Evolutionary conservation across 306 rosid species (phyloP).

Genomic region (Pterocarpus santalinus): DNA sequence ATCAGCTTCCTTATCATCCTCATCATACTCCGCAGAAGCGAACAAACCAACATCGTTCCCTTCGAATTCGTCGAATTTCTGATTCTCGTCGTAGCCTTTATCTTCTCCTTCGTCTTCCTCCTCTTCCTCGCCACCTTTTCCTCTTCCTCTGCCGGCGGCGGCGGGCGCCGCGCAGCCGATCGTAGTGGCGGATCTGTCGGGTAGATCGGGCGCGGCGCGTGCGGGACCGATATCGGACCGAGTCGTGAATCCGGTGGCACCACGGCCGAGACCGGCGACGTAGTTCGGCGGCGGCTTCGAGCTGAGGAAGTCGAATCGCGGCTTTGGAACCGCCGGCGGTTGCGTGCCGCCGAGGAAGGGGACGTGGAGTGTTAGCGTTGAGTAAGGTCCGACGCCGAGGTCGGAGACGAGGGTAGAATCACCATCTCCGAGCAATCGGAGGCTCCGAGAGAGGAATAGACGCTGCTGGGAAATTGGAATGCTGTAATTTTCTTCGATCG

Average conservation of each 20-base stretch:
- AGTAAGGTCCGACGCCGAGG: conserved; percentile 57
- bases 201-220: conserved; percentile 85
- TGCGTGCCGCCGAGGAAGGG: conserved; percentile 59
- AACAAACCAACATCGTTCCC: conserved; percentile 92
- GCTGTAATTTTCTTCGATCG: conserved; percentile 57
- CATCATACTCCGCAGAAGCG: conserved; percentile 88
- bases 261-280: conserved; percentile 94
- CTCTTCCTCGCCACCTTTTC: conserved; percentile 81
- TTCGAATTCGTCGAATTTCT: conserved; percentile 89
- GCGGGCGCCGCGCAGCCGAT: conserved; percentile 56
- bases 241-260: conserved; percentile 92
- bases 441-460: conserved; percentile 67
- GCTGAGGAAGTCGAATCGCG: conserved; percentile 77
- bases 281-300: conserved; percentile 90
- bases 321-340: conserved; percentile 70
- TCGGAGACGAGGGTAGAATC: conserved; percentile 62
- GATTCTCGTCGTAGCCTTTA: conserved; percentile 87
- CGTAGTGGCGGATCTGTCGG: conserved; percentile 71
- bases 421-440: conserved; percentile 39
- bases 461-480: conserved; percentile 68
- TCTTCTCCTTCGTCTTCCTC: conserved; percentile 89
- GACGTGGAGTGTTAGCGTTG: conserved; percentile 55
- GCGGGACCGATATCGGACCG: conserved; percentile 91
- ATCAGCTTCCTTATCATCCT: conserved; percentile 93
- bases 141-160: conserved; percentile 63